Evolutionary conservation across 1,284 basidiomycete genomes (phyloP).

Genomic region (Moesziomyces sp.): DNA sequence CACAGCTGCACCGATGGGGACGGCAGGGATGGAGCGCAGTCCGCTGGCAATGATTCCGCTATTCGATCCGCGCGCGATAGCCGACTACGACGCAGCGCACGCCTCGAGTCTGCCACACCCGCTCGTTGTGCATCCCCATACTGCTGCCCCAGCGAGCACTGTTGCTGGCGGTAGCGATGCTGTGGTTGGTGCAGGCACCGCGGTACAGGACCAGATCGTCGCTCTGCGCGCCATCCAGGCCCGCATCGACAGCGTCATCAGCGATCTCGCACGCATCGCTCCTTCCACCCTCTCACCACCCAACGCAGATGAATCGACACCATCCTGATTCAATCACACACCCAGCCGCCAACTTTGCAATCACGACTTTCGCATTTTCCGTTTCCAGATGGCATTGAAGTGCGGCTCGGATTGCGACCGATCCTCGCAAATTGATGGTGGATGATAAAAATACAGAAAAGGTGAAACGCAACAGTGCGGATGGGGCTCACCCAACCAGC

Average conservation of each 20-base stretch:
- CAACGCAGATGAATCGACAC: background rate
- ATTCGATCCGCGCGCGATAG: conserved; percentile 46
- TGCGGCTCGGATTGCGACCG: too few relatives aligned
- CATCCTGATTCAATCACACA: background rate
- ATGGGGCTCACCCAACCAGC: too few relatives aligned
- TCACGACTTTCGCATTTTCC: too few relatives aligned
- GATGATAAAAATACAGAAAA: too few relatives aligned
- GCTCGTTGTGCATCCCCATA: conserved; percentile 3
- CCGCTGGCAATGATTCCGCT: conserved; percentile 54
- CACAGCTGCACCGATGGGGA: background rate
- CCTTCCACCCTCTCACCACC: conserved; percentile 1
- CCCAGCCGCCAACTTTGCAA: too few relatives aligned
- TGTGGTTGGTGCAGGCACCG: conserved; percentile 4
- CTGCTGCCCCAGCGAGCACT: background rate
- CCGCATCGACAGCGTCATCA: conserved; percentile 21
- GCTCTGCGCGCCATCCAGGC: conserved; percentile 17
- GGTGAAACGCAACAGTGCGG: too few relatives aligned
- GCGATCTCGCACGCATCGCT: conserved; percentile 12
- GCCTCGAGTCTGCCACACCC: conserved; percentile 47
- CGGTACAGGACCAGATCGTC: conserved; percentile 13
- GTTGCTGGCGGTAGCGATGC: background rate
- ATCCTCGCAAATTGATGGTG: too few relatives aligned
- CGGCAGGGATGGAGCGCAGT: conserved; percentile 12
- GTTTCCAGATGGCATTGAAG: too few relatives aligned
- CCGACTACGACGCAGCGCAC: conserved; percentile 52